phyloP scores from a whole-genome alignment of 2,329 filamentous ascomycete species.

The Seiridium cupressi region DNA sequence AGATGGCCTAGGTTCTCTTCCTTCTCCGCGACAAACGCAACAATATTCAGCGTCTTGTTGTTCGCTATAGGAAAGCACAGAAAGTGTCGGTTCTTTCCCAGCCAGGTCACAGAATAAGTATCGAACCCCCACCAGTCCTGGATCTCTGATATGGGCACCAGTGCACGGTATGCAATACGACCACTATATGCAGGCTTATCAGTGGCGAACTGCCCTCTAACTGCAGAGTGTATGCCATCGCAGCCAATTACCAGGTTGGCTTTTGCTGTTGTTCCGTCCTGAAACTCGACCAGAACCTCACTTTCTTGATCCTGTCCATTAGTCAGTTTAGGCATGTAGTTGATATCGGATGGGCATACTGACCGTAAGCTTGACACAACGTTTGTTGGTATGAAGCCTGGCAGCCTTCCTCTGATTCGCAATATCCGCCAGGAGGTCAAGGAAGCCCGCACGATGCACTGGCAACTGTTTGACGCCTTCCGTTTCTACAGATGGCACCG shows the following conservation, averaged over 20 bases:
- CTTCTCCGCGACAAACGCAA: constrained; percentile 30
- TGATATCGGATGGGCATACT: neutral
- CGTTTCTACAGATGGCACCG: constrained; percentile 23
- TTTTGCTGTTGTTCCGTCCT: constrained; percentile 17
- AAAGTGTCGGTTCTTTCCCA: constrained; percentile 32
- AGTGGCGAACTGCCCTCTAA: constrained; percentile 19
- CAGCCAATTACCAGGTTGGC: constrained; percentile 28
- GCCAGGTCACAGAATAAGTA: constrained; percentile 26
- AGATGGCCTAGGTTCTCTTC: constrained; percentile 28
- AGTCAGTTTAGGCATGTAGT: neutral
- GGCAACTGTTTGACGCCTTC: constrained; percentile 14
- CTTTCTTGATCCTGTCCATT: constrained; percentile 1
- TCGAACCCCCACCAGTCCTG: constrained; percentile 23
- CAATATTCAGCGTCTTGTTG: constrained; percentile 33
- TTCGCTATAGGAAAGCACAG: constrained; percentile 32
- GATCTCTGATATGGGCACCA: constrained; percentile 15
- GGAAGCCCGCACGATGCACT: constrained; percentile 20
- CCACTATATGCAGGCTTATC: constrained; percentile 19
- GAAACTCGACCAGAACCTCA: constrained; percentile 20
- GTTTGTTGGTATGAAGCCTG: constrained; percentile 24
- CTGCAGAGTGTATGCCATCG: constrained; percentile 30
- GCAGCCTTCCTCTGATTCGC: constrained; percentile 19
- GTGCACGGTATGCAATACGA: constrained; percentile 21
- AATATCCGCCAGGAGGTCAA: constrained; percentile 21
- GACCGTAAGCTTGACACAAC: constrained; percentile 13